Base-by-base conservation (phyloP, 345 rosid genomes). In the Dovyalis caffra region DNA sequence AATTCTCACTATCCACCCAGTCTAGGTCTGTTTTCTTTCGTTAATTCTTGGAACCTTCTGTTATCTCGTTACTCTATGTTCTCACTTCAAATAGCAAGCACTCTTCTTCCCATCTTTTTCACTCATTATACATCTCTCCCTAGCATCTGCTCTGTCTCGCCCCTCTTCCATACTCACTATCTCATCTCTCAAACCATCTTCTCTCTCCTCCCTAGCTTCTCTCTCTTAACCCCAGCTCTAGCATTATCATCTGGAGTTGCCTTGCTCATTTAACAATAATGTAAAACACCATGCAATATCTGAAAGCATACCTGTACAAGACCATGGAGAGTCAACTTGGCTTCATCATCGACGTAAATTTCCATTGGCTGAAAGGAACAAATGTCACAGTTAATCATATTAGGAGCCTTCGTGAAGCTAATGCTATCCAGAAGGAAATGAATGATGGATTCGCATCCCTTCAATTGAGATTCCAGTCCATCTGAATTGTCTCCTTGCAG, bases 301-400 rank as follows among this genome's bases (percentile, higher is more conserved):
- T 1, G 4, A 35, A 7, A 12, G n/a, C n/a, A 72, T 85, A 93
- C 99, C 95, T 93, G 99, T 56, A 96, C 98, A 82, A 96, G 98
- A 51, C 99, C 99, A 75, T 96, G 97, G 49, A 96, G 97, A 73
- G 99, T 96, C 90, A 96, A 81, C 86, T 96, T 96, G 76, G 99
- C 97, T 84, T 96, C 99, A 29, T 93, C 97, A 21, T 92, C 97
- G 16, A 96, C 99, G 83, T 96, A 96, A 76, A 96, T 96, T 87
- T 96, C 98, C 98, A 93, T 96, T 12, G 99, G 99, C 98, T 96
- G 97, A 82, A 96, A 92, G 84, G 90, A 87, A 88, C 63, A 91
- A 86, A 90, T 81, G 86, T 88, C 85, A 91, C 82, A 89, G 87
- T 83, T 86, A 92, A 90, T 70, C 84, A 84, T 72, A 85, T 95